Conservation (phyloP, 306 rosid genomes). For the Malus fusca region DNA sequence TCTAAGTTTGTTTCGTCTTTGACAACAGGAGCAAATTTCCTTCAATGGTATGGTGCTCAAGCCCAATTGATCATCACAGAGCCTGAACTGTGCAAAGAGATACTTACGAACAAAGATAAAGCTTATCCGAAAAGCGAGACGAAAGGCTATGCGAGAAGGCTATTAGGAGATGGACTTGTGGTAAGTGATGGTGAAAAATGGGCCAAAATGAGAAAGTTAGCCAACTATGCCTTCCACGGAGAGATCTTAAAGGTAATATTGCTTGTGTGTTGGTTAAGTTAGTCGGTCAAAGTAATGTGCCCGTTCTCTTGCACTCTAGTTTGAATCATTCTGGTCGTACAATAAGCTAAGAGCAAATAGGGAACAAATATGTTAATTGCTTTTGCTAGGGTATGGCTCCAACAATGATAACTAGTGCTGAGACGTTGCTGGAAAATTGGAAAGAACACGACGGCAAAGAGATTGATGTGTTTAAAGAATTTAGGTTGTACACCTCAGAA, state of each 20-base stretch:
- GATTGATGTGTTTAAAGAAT: background rate
- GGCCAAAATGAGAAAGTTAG: background rate
- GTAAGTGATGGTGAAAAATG: background rate
- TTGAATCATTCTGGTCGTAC: background rate
- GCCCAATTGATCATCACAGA: background rate
- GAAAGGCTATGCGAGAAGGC: background rate
- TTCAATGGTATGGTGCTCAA: background rate
- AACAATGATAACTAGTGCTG: background rate
- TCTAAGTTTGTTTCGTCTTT: background rate
- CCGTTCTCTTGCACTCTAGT: background rate
- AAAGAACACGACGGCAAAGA: background rate
- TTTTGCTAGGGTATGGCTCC: background rate
- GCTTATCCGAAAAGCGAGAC: background rate
- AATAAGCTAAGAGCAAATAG: background rate
- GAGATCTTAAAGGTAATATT: background rate
- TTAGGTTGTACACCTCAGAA: background rate
- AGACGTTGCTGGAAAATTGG: background rate
- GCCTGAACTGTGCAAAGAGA: background rate
- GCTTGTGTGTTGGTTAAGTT: background rate
- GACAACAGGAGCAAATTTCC: background rate
- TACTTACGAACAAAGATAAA: background rate
- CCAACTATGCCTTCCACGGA: background rate
- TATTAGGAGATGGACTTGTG: background rate
- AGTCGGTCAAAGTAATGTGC: background rate
- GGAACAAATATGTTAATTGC: background rate